Evolutionary conservation across 805 yeast genomes (phyloP), one percentile per base, ranked within the genome.

Genomic region (Schwanniomyces sp.): DNA sequence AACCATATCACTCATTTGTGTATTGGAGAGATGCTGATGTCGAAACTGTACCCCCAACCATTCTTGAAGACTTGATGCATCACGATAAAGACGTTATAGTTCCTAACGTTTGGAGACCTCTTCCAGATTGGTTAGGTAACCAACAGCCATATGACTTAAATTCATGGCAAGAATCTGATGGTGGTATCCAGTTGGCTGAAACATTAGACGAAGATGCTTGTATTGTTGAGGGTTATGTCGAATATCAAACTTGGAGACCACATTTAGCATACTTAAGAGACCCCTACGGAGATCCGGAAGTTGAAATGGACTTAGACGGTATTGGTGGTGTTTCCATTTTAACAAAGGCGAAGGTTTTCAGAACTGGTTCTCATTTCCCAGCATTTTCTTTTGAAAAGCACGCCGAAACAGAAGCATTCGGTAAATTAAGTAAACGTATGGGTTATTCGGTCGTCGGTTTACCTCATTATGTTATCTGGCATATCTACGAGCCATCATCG

Each of bases 21-120:
- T 91, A 91, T 66, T 92, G 98, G 98, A 77, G 98, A 67, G 98
- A 92, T 71, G 96, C 94, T 10, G 98, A 92, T 67, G 96, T 92
- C n/a, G 96, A 91, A 64, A 84, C 91, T 0, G 82, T 86, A 27
- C 96, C 97, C 4, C 77, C 84, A 1, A 85, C 96, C 1, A 82
- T 91, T 51, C 67, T 91, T 52, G 96, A 91, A 67, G 97, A 91
- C 67, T 73, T 91, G 57, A 92, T 92, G 97, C 87, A 82, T 58
- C 96, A 90, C 66, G 83, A 86, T 63, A 82, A 80, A 62, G 98
- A 92, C 64, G 94, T 92, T 26, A 89, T 92, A 44, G 97, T 92
- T 14, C 98, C 98, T 14, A 92, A 89, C 61, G 91, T 89, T 44
- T 89, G 96, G 96, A 76, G 95, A 66, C 95, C 95, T 0, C 69